Conservation (phyloP, 257 asterid genomes). For the Capsicum chinense region DNA sequence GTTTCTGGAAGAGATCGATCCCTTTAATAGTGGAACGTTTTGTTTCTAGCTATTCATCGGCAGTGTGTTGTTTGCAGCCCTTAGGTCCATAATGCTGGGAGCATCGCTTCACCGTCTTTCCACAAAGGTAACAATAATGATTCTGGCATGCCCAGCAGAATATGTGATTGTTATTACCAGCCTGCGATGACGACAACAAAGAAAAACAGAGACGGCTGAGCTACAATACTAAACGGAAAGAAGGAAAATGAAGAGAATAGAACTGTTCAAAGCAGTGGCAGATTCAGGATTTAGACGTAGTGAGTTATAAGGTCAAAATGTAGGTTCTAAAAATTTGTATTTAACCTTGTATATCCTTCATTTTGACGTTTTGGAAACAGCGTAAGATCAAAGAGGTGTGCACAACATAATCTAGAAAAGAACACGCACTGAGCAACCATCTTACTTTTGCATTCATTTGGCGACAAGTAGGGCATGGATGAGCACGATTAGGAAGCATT, state of each 20-base stretch:
- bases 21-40: constrained; percentile 53
- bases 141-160: constrained; percentile 92
- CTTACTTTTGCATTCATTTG: constrained; percentile 76
- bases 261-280: background rate
- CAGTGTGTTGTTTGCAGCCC: constrained; percentile 91
- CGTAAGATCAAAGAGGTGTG: background rate
- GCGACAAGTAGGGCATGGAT: constrained; percentile 73
- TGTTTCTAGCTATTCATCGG: constrained; percentile 42
- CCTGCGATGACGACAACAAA: constrained; percentile 42
- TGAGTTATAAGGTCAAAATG: background rate
- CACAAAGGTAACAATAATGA: constrained; percentile 82
- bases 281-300: background rate
- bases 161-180: constrained; percentile 79
- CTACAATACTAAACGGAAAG: background rate
- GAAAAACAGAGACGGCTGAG: background rate
- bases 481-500: constrained; percentile 47
- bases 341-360: background rate
- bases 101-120: constrained; percentile 68
- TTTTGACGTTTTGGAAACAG: background rate
- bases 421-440: background rate
- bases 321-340: background rate
- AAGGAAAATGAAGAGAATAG: background rate
- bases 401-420: background rate
- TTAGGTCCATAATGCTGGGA: constrained; percentile 75
- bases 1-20: background rate